Conservation (phyloP, 2,329 filamentous ascomycete species). For the Xylaria polymorpha region DNA sequence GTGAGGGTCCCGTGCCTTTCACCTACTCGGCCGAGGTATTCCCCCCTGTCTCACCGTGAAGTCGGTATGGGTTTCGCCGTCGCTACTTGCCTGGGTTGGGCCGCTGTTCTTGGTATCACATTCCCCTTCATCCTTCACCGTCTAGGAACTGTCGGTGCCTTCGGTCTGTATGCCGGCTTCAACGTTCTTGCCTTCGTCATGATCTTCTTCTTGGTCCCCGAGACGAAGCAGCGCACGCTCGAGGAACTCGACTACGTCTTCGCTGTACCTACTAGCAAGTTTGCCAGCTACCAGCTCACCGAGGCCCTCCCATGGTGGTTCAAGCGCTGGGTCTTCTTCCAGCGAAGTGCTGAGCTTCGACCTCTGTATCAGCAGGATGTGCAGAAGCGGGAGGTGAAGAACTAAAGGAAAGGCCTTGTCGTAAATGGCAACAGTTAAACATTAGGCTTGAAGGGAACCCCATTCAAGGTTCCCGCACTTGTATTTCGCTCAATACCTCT, state of each 20-base stretch:
- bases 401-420: neutral
- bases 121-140: constrained; percentile 67
- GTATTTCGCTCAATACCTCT: constrained; percentile 12
- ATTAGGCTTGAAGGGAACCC: neutral
- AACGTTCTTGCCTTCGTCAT: constrained; percentile 59
- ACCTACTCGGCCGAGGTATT: constrained; percentile 77
- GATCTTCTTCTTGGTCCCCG: constrained; percentile 62
- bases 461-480: neutral
- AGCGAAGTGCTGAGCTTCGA: constrained; percentile 46
- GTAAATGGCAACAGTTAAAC: neutral
- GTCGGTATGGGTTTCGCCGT: constrained; percentile 78
- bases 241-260: constrained; percentile 65
- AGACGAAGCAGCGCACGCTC: constrained; percentile 63
- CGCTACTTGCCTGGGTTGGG: constrained; percentile 72
- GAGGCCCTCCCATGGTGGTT: constrained; percentile 55
- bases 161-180: constrained; percentile 60
- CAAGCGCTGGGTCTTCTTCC: constrained; percentile 52
- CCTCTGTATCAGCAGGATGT: constrained; percentile 45
- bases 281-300: constrained; percentile 55
- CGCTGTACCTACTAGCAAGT: constrained; percentile 55
- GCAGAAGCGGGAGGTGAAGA: neutral
- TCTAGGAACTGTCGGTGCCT: constrained; percentile 59
- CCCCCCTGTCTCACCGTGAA: constrained; percentile 76
- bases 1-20: constrained; percentile 75
- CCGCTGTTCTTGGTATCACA: constrained; percentile 70